phyloP scores from a whole-genome alignment of 768 basidiomycete genomes.

The Nidularia pulvinata region DNA sequence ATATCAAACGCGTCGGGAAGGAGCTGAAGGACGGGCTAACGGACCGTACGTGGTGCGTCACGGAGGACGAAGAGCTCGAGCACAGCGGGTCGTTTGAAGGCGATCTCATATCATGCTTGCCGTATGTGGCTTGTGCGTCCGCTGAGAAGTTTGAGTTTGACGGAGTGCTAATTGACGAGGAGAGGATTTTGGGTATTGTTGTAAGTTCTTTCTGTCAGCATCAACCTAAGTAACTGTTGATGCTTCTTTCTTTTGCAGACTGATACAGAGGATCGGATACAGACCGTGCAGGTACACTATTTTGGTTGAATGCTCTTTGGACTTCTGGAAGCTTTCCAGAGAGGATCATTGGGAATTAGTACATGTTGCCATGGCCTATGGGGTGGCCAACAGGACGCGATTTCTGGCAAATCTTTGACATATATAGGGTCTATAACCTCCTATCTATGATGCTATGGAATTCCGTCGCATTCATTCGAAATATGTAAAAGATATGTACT shows the following conservation, averaged over 20 bases:
- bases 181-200: constrained; percentile 31
- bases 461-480: too few relatives aligned
- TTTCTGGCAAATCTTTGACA: too few relatives aligned
- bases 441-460: too few relatives aligned
- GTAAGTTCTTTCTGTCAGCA: constrained; percentile 15
- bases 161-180: constrained; percentile 38
- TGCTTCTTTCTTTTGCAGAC: background rate
- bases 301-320: constrained; percentile 3
- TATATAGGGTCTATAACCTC: too few relatives aligned
- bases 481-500: too few relatives aligned
- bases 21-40: background rate
- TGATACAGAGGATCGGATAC: background rate
- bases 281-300: background rate
- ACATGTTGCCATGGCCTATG: too few relatives aligned
- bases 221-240: background rate
- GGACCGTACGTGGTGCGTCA: background rate
- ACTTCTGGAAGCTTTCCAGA: too few relatives aligned
- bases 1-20: constrained; percentile 10
- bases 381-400: too few relatives aligned
- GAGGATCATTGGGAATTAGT: too few relatives aligned
- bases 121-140: constrained; percentile 17
- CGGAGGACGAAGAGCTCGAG: constrained; percentile 2
- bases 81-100: constrained; percentile 14
- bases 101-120: constrained; percentile 21
- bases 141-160: constrained; percentile 13